Evolutionary conservation across 129 eudicot species (phyloP).

Genomic region (Calendula officinalis): DNA sequence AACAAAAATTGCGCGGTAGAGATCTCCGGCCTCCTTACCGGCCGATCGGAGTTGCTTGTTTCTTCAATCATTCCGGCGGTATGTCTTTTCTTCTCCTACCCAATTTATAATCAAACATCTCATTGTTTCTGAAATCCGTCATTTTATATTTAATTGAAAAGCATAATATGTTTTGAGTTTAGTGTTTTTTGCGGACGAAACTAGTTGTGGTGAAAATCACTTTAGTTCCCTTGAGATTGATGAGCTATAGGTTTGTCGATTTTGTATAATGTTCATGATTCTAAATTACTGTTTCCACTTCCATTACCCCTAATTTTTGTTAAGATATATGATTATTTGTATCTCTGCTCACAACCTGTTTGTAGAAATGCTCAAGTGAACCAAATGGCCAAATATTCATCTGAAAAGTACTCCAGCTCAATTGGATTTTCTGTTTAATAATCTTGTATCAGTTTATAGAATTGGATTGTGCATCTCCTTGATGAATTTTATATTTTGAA

Average conservation of each 20-base stretch:
- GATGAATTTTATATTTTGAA: not conserved
- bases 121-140: not conserved
- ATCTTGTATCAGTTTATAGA: not conserved
- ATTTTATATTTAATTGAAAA: not conserved
- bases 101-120: not conserved
- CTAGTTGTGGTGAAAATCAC: conserved; percentile 8
- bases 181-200: conserved; percentile 3
- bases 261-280: conserved; percentile 3
- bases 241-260: not conserved
- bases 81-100: not conserved
- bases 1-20: not conserved
- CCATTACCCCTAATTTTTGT: not conserved
- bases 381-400: conserved; percentile 3
- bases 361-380: conserved; percentile 28
- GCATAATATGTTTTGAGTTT: conserved; percentile 6
- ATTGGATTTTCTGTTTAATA: not conserved
- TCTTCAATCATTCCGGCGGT: conserved; percentile 22
- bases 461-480: conserved; percentile 9
- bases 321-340: not conserved
- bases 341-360: conserved; percentile 28
- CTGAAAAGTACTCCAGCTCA: conserved; percentile 3
- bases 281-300: not conserved
- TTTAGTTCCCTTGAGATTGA: conserved; percentile 7
- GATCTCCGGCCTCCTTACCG: conserved; percentile 7
- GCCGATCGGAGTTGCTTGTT: conserved; percentile 17